Percentiles rank a stretch among this genome's conserved stretches.
These are phyloP conservation scores for Talaromyces sp. DNA, from an alignment of 2,329 filamentous ascomycete species.

Conservation along the genomic window DNA sequence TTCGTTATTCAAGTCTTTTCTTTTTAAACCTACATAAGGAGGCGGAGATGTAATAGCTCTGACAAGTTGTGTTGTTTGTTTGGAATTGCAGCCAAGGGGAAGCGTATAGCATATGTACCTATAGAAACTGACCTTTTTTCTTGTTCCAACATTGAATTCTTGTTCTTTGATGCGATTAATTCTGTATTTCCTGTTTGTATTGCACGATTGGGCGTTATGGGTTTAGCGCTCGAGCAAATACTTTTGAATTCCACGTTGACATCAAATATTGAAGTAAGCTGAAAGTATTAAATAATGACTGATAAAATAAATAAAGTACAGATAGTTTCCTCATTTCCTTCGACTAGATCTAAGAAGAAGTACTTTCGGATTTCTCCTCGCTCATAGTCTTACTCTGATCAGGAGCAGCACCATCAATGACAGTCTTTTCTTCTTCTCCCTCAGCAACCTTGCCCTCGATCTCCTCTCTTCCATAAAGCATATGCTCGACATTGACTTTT, in stretches of 20 bases:
- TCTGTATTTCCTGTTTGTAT: neutral
- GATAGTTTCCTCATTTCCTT: neutral
- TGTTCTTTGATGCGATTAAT: neutral
- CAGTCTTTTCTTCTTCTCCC: neutral
- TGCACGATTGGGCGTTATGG: neutral
- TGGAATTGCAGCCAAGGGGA: neutral
- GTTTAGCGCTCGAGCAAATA: neutral
- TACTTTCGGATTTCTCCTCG: neutral
- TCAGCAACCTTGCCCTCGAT: neutral
- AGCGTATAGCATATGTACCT: neutral
- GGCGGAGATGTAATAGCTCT: neutral
- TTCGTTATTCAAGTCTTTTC: neutral
- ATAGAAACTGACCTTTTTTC: neutral
- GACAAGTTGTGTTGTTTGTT: neutral
- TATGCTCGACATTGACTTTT: conserved; percentile 61
- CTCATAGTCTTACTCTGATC: neutral
- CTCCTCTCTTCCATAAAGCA: conserved; percentile 19
- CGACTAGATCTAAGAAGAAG: neutral
- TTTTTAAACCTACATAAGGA: neutral
- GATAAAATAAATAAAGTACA: neutral
- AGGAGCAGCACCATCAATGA: neutral
- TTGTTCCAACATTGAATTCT: neutral
- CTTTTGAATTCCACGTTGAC: neutral
- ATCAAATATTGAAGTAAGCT: neutral
- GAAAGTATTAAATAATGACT: neutral